Conservation (phyloP, 768 basidiomycete species). For the Lactarius evosmus region DNA sequence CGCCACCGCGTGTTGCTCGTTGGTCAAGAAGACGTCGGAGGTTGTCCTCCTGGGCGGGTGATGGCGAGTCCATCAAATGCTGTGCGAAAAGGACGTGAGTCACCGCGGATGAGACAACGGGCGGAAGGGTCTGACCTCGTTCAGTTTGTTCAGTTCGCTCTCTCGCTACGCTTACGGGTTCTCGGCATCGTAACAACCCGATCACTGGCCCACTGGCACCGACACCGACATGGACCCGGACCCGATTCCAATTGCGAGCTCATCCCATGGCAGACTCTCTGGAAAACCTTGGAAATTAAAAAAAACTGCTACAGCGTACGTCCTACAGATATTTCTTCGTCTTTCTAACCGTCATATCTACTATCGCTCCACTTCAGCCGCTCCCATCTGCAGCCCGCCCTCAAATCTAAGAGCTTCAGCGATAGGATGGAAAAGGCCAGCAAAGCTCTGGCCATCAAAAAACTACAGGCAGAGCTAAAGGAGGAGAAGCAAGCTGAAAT, state of each 20-base stretch:
- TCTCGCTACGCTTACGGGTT: neutral
- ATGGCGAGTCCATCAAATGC: constrained; percentile 38
- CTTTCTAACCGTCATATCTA: constrained; percentile 9
- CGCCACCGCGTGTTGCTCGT: constrained; percentile 48
- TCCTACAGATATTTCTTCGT: constrained; percentile 1
- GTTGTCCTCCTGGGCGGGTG: constrained; percentile 46
- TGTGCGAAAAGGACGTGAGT: constrained; percentile 32
- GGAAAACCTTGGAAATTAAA: constrained; percentile 64
- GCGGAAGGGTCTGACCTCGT: neutral
- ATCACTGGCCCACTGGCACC: neutral
- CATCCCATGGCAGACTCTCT: constrained; percentile 62
- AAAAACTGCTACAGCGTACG: constrained; percentile 53
- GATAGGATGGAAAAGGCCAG: constrained; percentile 67
- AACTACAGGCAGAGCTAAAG: constrained; percentile 67
- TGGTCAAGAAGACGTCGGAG: constrained; percentile 52
- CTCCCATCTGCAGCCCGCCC: constrained; percentile 59
- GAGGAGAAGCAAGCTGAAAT: constrained; percentile 72
- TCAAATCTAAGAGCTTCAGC: constrained; percentile 65
- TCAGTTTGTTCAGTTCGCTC: neutral
- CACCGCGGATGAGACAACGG: constrained; percentile 10
- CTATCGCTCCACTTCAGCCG: constrained; percentile 44
- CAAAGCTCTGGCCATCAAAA: constrained; percentile 66
- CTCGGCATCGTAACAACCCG: neutral
- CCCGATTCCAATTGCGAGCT: constrained; percentile 45
- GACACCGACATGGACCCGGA: constrained; percentile 9